Base-by-base conservation (phyloP, 495 filamentous ascomycete genomes). In the Podospora bellae-mahoneyi region DNA sequence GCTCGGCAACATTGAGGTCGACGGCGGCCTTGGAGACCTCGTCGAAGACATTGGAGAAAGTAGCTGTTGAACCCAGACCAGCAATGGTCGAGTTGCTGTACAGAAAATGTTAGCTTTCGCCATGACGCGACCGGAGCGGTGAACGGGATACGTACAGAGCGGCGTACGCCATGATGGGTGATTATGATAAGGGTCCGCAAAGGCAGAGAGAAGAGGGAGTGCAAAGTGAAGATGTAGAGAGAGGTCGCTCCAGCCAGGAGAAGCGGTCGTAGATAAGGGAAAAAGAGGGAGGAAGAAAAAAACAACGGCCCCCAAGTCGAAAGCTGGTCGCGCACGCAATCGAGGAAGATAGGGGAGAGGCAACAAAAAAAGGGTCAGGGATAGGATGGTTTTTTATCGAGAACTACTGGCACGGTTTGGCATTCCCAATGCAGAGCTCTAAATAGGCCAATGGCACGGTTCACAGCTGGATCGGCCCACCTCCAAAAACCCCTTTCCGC, bases 11-110 rank as follows among this genome's bases (percentile, higher is more conserved):
- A 78, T 95, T 97, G 61, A 98, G 85, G 60, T 94, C 86, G 62
- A 96, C 83, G 85, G 95, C 96, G 84, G 92, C 90, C 72, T 91
- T 89, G 65, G 89, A 88, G 64, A 97, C 89, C 74, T 95, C 91
- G 68, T 96, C 88, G 79, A 93, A 96, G 72, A 94, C 90, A 65
- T 83, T 88, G 82, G 90, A 88, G 80, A 93, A 97, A 66, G 88
- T 86, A 32, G 85, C 82, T 5, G 88, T 81, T 65, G 84, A 74
- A 74, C 71, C 77, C 18, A 75, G 72, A 32, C 83, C 81, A 55
- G 84, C 72, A 48, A 85, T 71, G 66, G 86, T 91, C 82, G 76
- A 68, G 68, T 78, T 77, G 23, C 77, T 79, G 64, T n/a, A 66
- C 2, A 7, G 10, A 57, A 57, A 39, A 27, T 23, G 15, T 70